phyloP scores from a whole-genome alignment of 768 basidiomycete species.

The Ramaria sp. region DNA sequence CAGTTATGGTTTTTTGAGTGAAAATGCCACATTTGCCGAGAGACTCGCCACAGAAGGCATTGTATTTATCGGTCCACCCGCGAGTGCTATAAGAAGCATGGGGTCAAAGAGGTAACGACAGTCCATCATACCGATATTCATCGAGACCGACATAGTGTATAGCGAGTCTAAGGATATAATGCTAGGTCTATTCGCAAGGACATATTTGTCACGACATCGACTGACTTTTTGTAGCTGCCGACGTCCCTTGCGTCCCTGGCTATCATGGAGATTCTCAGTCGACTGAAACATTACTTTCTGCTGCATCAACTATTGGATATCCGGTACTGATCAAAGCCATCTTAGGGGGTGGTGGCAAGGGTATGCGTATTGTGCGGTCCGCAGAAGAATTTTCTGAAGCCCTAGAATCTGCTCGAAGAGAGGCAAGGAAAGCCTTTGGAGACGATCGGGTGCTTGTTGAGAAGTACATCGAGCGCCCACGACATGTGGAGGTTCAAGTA shows the following conservation, averaged over 20 bases:
- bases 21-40: conserved; percentile 77
- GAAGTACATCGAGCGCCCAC: conserved; percentile 76
- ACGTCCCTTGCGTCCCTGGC: conserved; percentile 88
- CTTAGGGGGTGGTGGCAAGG: conserved; percentile 91
- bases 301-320: conserved; percentile 71
- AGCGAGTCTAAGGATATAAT: conserved; percentile 96
- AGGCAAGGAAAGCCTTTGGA: conserved; percentile 80
- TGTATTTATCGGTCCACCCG: conserved; percentile 85
- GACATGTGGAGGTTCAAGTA: conserved; percentile 92
- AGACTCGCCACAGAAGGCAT: conserved; percentile 67
- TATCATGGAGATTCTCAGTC: conserved; percentile 85
- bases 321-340: conserved; percentile 96
- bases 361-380: conserved; percentile 75
- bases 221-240: conserved; percentile 44
- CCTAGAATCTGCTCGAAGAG: conserved; percentile 78
- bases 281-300: conserved; percentile 50
- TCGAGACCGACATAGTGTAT: not conserved
- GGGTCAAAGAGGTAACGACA: conserved; percentile 74
- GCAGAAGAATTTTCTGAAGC: conserved; percentile 68
- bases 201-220: not conserved
- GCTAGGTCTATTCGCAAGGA: conserved; percentile 38
- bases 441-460: conserved; percentile 82
- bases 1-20: conserved; percentile 86
- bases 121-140: not conserved
- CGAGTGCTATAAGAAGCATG: conserved; percentile 84